Evolutionary conservation across 2,329 filamentous ascomycete species (phyloP), one percentile per base, ranked within the genome.

Genomic region (Ceratocystis papillata): DNA sequence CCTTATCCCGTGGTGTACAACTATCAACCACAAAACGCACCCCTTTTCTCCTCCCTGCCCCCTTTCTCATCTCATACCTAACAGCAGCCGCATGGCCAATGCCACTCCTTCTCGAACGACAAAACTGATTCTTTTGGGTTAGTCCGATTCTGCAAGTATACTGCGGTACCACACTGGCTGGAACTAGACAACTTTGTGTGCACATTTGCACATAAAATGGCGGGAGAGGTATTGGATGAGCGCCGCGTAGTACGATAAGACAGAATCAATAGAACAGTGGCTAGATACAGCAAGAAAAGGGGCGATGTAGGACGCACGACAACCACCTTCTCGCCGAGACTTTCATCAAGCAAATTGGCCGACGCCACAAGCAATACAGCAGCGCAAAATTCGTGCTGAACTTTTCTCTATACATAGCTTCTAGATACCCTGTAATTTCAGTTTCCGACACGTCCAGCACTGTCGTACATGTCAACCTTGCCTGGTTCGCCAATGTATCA

Each of bases 121-220:
- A 57, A 57, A 57, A 57, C 53, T 30, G 10, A 6, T n/a, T 57
- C 4, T 30, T 30, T 30, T 57, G 22, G 53, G 53, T 30, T 30
- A 57, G 53, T 17, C 53, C 53, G 53, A 57, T 57, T 57, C 53
- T 57, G 53, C 53, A 57, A 5, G 3, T 57, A 30, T 33, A n/a
- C 53, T 30, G 53, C 28, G 2, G 53, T 57, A 30, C 25, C 3
- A 57, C 28, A 33, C 1, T 30, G 22, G 22, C 22, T 57, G 22
- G 53, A 57, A 57, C 53, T n/a, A 28, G 53, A 30, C 53, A 57
- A 30, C 53, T 17, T 57, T 57, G 28, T 57, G 28, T 57, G 53
- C 48, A 57, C 30, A 57, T 33, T 25, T 33, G 10, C n/a, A 57
- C 30, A 57, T 28, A 57, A 57, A 57, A 28, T 57, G 53, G 53